Percentiles rank a stretch among this genome's conserved stretches.
These are phyloP conservation scores for Phoma sp. DNA, from an alignment of 2,329 filamentous ascomycete species.

Conservation along the genomic window DNA sequence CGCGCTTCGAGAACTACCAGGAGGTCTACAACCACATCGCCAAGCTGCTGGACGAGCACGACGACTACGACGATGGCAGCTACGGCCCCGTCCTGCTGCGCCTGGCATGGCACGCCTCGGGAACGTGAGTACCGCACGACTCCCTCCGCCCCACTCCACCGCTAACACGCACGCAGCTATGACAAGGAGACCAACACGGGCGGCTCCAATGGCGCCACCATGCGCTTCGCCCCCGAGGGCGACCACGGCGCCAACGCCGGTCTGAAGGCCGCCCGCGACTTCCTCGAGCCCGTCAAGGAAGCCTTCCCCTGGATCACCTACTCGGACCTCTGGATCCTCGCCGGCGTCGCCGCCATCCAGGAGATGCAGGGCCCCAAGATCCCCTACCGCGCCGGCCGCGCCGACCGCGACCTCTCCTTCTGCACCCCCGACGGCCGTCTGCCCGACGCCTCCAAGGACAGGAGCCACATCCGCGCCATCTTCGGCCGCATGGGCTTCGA, in stretches of 20 bases:
- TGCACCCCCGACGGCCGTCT: constrained; percentile 95
- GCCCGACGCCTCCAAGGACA: constrained; percentile 79
- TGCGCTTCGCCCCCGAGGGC: constrained; percentile 90
- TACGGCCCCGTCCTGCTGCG: constrained; percentile 91
- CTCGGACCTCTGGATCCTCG: constrained; percentile 96
- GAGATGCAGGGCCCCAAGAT: constrained; percentile 92
- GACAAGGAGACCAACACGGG: constrained; percentile 88
- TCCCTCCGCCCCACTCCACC: background rate
- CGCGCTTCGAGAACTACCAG: constrained; percentile 89
- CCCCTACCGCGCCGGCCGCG: constrained; percentile 85
- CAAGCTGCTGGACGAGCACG: constrained; percentile 79
- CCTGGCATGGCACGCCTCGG: constrained; percentile 91
- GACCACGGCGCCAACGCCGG: constrained; percentile 95
- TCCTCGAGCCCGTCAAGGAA: constrained; percentile 90
- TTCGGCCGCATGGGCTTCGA: constrained; percentile 98
- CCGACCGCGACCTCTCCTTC: constrained; percentile 77
- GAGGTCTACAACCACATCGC: constrained; percentile 92
- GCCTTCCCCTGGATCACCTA: constrained; percentile 94
- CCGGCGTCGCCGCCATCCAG: constrained; percentile 83
- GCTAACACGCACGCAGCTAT: constrained; percentile 56
- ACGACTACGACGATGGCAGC: constrained; percentile 95
- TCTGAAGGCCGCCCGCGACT: constrained; percentile 83
- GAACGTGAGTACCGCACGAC: constrained; percentile 61
- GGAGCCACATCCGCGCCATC: constrained; percentile 83
- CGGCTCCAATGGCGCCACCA: constrained; percentile 94